Conservation (phyloP, 129 eudicot species). For the Gnaphalium uliginosum region DNA sequence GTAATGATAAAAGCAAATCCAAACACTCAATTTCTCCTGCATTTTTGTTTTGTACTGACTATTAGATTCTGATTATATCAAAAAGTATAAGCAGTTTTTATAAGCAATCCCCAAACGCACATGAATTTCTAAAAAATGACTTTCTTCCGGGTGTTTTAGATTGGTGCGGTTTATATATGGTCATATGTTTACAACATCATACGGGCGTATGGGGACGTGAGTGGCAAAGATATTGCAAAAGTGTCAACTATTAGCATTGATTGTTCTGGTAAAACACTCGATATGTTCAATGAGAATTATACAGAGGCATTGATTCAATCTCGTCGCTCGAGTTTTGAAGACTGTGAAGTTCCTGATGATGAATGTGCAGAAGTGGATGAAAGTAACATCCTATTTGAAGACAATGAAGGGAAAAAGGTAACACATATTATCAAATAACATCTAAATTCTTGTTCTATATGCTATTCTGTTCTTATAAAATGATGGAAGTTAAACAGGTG, state of each 20-base stretch:
- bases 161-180: conserved; percentile 57
- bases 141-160: conserved; percentile 33
- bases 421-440: not conserved
- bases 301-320: conserved; percentile 40
- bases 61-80: too few species aligned
- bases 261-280: conserved; percentile 36
- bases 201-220: conserved; percentile 43
- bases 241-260: conserved; percentile 41
- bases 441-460: conserved; percentile 4
- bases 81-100: too few species aligned
- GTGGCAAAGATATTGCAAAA: conserved; percentile 12
- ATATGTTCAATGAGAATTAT: conserved; percentile 28
- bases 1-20: too few species aligned
- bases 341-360: conserved; percentile 33
- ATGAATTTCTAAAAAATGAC: not conserved
- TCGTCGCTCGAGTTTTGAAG: conserved; percentile 30
- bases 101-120: not conserved
- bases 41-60: too few species aligned
- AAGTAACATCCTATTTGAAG: not conserved
- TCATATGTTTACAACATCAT: conserved; percentile 57
- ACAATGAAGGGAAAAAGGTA: conserved; percentile 19
- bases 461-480: not conserved
- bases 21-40: too few species aligned
- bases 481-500: conserved; percentile 31
- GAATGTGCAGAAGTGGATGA: conserved; percentile 4